These are phyloP conservation scores for Exsudoporus frostii DNA, from an alignment of 768 basidiomycete genomes.

Conservation along the genomic window DNA sequence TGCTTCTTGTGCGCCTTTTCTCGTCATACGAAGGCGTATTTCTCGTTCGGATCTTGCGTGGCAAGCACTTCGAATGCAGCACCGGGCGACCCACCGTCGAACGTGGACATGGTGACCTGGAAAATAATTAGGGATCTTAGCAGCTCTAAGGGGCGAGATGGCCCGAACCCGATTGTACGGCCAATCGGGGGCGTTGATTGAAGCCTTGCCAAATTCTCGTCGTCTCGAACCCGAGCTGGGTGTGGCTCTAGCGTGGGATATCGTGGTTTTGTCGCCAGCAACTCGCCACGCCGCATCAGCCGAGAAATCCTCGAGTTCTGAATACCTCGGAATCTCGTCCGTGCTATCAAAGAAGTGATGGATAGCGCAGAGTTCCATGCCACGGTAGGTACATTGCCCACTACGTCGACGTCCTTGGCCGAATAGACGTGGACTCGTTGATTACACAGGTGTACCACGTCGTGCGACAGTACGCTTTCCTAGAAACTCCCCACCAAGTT, in stretches of 20 bases:
- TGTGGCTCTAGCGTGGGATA: background rate
- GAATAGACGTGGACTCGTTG: background rate
- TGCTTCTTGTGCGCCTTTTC: background rate
- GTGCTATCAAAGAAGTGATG: constrained; percentile 31
- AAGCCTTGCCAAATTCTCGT: background rate
- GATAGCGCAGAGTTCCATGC: constrained; percentile 64
- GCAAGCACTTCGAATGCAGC: background rate
- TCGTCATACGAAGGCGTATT: background rate
- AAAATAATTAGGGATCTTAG: background rate
- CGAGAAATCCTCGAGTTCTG: background rate
- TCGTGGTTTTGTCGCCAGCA: background rate
- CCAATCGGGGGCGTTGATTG: background rate
- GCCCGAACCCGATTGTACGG: background rate
- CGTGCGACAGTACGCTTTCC: constrained; percentile 45
- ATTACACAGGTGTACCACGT: constrained; percentile 62
- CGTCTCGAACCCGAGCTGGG: background rate
- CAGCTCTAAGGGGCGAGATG: background rate
- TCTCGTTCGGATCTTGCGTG: background rate
- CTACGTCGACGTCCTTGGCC: background rate
- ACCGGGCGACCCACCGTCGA: background rate
- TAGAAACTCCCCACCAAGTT: background rate
- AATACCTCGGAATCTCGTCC: background rate
- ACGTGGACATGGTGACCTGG: background rate
- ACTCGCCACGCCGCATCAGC: too few relatives aligned
- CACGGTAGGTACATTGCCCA: constrained; percentile 36